These are phyloP conservation scores for Sanghuangporus weigelae DNA, from an alignment of 1,284 basidiomycete species.

Conservation along the genomic window DNA sequence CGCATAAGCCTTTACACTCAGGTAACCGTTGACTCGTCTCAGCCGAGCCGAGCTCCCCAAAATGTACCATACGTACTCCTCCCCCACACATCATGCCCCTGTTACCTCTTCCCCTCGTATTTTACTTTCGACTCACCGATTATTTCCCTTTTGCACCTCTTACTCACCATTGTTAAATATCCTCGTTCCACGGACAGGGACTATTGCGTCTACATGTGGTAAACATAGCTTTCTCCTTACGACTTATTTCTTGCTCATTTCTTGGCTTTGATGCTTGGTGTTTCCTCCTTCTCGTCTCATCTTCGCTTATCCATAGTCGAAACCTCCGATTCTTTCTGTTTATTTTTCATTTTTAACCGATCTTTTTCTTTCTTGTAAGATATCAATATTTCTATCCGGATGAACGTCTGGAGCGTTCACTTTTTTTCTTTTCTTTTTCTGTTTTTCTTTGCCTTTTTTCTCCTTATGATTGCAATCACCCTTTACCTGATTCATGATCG, in stretches of 20 bases:
- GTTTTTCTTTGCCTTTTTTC: background rate
- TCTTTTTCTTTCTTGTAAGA: slow-evolving; percentile 11
- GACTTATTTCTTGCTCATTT: background rate
- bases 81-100: background rate
- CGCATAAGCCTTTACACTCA: background rate
- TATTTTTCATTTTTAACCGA: background rate
- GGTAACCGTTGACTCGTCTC: background rate
- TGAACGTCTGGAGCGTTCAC: background rate
- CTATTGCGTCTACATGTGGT: slow-evolving; percentile 17
- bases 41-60: background rate
- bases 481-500: background rate
- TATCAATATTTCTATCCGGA: slow-evolving; percentile 8
- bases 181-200: slow-evolving; percentile 16
- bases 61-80: background rate
- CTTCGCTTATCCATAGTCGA: background rate
- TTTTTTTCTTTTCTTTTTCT: background rate
- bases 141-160: background rate
- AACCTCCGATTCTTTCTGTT: background rate
- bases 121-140: background rate
- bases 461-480: background rate
- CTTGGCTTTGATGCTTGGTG: background rate
- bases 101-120: background rate
- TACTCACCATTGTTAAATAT: background rate
- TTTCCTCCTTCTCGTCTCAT: background rate
- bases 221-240: slow-evolving; percentile 3